phyloP scores from a whole-genome alignment of 257 asterid species.

The Ballota nigra region DNA sequence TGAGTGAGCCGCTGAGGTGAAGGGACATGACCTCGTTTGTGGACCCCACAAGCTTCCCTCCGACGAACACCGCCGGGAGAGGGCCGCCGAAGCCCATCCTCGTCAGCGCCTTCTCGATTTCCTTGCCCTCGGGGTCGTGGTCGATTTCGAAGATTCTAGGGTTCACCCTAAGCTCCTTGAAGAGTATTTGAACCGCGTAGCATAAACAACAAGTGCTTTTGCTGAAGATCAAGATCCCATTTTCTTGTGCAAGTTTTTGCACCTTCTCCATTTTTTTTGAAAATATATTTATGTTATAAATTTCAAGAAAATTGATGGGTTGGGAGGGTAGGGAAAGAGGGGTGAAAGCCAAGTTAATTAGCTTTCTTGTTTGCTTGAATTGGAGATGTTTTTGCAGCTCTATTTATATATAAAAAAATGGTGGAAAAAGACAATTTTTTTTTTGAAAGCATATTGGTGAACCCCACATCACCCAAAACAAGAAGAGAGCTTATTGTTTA shows the following conservation, averaged over 20 bases:
- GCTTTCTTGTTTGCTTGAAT: not conserved
- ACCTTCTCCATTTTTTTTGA: slow-evolving; percentile 48
- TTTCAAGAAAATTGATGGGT: not conserved
- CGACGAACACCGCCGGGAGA: slow-evolving; percentile 57
- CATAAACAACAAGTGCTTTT: slow-evolving; percentile 64
- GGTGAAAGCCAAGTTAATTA: not conserved
- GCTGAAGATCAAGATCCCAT: slow-evolving; percentile 70
- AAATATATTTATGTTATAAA: not conserved
- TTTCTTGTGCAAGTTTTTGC: slow-evolving; percentile 44
- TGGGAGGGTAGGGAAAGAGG: not conserved
- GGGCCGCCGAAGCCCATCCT: slow-evolving; percentile 53
- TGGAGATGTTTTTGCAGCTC: slow-evolving; percentile 19
- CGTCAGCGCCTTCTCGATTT: slow-evolving; percentile 50
- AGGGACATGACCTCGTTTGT: slow-evolving; percentile 82
- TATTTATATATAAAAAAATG: slow-evolving; percentile 9
- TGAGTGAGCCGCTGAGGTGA: slow-evolving; percentile 63
- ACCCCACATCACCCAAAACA: not conserved
- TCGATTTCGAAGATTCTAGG: slow-evolving; percentile 52
- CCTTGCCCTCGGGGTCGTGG: slow-evolving; percentile 49
- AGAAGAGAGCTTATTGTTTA: not conserved
- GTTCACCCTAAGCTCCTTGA: slow-evolving; percentile 43
- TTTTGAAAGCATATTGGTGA: not conserved
- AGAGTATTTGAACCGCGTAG: slow-evolving; percentile 60
- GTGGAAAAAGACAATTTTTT: not conserved
- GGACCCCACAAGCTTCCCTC: slow-evolving; percentile 60